phyloP scores from a whole-genome alignment of 2,329 filamentous ascomycete species.

The Penicillium aurantiogriseum region DNA sequence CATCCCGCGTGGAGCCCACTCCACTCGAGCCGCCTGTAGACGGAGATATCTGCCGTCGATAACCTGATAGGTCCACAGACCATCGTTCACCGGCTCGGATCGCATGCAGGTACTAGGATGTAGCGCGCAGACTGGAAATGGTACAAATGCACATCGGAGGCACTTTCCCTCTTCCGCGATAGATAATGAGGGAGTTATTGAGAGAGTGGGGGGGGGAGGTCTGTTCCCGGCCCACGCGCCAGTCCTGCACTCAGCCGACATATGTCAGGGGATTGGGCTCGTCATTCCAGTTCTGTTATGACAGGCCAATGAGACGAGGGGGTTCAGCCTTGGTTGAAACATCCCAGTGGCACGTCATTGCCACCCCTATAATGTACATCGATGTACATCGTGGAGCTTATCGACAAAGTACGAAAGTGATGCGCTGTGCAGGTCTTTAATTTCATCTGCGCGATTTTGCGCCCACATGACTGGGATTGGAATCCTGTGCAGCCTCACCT shows the following conservation, averaged over 20 bases:
- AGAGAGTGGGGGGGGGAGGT: not conserved
- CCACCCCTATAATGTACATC: not conserved
- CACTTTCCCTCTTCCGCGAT: not conserved
- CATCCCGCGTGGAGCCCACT: slow-evolving; percentile 13
- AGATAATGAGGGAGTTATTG: not conserved
- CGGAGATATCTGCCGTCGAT: slow-evolving; percentile 21
- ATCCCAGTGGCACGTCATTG: slow-evolving; percentile 8
- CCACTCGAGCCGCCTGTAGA: not conserved
- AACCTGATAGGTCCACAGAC: slow-evolving; percentile 21
- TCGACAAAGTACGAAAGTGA: slow-evolving; percentile 3
- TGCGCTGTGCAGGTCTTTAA: slow-evolving; percentile 1
- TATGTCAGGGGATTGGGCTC: slow-evolving; percentile 15
- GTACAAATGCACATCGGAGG: slow-evolving; percentile 12
- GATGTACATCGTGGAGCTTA: not conserved
- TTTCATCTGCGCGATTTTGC: slow-evolving; percentile 7
- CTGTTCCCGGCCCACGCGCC: slow-evolving; percentile 17
- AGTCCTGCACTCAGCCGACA: slow-evolving; percentile 15
- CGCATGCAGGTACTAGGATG: slow-evolving; percentile 31
- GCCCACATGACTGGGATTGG: not conserved
- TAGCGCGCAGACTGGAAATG: slow-evolving; percentile 14
- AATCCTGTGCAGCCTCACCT: slow-evolving; percentile 6
- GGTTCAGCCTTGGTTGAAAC: not conserved
- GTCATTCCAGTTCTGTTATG: slow-evolving; percentile 8
- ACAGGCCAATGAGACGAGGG: slow-evolving; percentile 11
- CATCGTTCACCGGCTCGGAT: slow-evolving; percentile 30